These are phyloP conservation scores for Amanita polypyramis DNA, from an alignment of 768 basidiomycete species.

Conservation along the genomic window DNA sequence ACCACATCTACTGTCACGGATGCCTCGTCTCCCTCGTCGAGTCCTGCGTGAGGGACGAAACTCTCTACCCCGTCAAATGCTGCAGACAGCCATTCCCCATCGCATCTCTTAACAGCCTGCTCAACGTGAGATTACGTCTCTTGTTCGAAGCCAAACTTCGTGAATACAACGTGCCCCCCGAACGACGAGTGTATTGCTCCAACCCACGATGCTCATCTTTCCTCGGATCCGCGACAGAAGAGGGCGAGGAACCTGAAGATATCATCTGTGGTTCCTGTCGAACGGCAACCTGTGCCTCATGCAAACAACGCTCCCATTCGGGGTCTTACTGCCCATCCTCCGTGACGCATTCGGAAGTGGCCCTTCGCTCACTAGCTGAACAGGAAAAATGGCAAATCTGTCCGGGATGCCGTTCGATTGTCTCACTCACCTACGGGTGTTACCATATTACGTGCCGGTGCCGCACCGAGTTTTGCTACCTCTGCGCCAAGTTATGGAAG, in stretches of 20 bases:
- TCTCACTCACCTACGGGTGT: conserved; percentile 48
- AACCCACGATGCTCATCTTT: conserved; percentile 11
- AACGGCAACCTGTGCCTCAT: conserved; percentile 14
- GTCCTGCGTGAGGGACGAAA: conserved; percentile 13
- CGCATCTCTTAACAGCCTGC: background rate
- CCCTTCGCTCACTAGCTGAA: conserved; percentile 32
- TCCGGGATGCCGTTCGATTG: conserved; percentile 44
- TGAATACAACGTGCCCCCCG: conserved; percentile 12
- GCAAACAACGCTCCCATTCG: conserved; percentile 37
- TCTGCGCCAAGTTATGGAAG: conserved; percentile 56
- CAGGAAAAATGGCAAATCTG: conserved; percentile 50
- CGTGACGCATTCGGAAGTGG: conserved; percentile 18
- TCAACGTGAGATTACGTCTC: conserved; percentile 7
- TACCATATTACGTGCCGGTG: conserved; percentile 63
- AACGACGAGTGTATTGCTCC: conserved; percentile 13
- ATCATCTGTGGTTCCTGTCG: background rate
- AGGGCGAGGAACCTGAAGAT: background rate
- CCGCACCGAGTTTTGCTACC: conserved; percentile 49
- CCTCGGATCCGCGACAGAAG: background rate
- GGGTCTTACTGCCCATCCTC: conserved; percentile 18
- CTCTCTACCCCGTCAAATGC: conserved; percentile 14
- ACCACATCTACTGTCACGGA: conserved; percentile 13
- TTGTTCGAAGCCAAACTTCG: conserved; percentile 9
- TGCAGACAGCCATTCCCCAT: conserved; percentile 12
- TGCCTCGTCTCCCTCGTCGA: conserved; percentile 13